Percentiles rank a stretch among this genome's conserved stretches.
phyloP scores from a whole-genome alignment of 106 monocot genomes.

The Allium cepa region DNA sequence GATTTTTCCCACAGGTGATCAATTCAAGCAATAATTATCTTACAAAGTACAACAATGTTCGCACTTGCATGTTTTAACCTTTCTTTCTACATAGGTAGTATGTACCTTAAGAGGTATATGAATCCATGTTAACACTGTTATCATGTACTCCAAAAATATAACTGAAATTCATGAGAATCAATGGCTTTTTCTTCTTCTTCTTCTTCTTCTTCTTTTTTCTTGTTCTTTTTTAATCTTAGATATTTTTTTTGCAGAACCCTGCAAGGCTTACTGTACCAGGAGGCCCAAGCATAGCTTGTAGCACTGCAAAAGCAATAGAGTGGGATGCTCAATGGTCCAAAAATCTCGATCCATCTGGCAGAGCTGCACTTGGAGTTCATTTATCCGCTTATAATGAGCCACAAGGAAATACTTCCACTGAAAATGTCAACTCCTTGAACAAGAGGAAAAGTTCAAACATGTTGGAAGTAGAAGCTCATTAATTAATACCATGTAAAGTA shows the following conservation, averaged over 20 bases:
- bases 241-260: constrained; percentile 37
- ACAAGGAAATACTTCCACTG: constrained; percentile 5
- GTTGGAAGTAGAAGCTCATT: constrained; percentile 18
- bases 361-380: constrained; percentile 69
- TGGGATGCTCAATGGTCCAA: constrained; percentile 67
- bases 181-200: no score
- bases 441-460: constrained; percentile 46
- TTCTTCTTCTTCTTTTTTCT: not conserved
- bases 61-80: not conserved
- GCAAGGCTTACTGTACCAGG: constrained; percentile 64
- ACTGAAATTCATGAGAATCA: no score
- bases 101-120: not conserved
- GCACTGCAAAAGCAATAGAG: constrained; percentile 67
- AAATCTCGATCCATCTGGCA: constrained; percentile 72
- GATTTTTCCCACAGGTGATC: constrained; percentile 73
- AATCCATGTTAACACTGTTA: no score
- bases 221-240: not conserved
- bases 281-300: constrained; percentile 74
- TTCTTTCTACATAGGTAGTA: not conserved
- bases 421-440: constrained; percentile 16
- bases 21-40: not conserved
- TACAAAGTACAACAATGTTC: no score
- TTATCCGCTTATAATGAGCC: constrained; percentile 39
- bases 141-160: no score
- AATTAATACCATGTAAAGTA: no score